A percentile compares a stretch with the other conserved stretches of the same genome.
Evolutionary conservation across 2,329 filamentous ascomycete species (phyloP).

Genomic region (Phoma sp.): DNA sequence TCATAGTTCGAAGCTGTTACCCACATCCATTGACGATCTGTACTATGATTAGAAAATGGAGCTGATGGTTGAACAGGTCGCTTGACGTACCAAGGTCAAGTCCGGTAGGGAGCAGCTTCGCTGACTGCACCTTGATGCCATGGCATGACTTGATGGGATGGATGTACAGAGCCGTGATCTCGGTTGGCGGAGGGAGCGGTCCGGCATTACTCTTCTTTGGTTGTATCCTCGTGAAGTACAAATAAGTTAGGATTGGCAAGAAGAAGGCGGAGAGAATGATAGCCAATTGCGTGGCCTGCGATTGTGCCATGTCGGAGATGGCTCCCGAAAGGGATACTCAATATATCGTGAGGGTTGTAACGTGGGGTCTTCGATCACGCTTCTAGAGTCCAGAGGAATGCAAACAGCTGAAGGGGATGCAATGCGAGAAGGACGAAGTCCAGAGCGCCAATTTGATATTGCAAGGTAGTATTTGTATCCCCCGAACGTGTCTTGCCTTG

Average conservation of each 20-base stretch:
- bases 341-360: conserved; percentile 1
- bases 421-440: not conserved
- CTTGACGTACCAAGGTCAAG: conserved; percentile 58
- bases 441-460: conserved; percentile 10
- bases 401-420: conserved; percentile 4
- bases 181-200: conserved; percentile 48
- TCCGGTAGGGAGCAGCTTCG: conserved; percentile 62
- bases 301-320: conserved; percentile 32
- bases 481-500: not conserved
- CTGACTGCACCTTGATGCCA: conserved; percentile 62
- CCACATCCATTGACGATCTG: conserved; percentile 72
- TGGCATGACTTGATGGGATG: conserved; percentile 74
- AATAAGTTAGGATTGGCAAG: conserved; percentile 43
- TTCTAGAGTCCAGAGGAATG: conserved; percentile 12
- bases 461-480: conserved; percentile 11
- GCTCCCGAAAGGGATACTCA: not conserved
- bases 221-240: conserved; percentile 28
- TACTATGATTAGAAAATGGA: conserved; percentile 5
- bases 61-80: not conserved
- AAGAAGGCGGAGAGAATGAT: conserved; percentile 38
- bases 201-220: conserved; percentile 24
- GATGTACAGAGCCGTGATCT: conserved; percentile 60
- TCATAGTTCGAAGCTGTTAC: conserved; percentile 60
- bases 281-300: conserved; percentile 30
- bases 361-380: conserved; percentile 1